phyloP scores from a whole-genome alignment of 202 grass and related monocot species.

The Schoenoplectus tabernaemontani region DNA sequence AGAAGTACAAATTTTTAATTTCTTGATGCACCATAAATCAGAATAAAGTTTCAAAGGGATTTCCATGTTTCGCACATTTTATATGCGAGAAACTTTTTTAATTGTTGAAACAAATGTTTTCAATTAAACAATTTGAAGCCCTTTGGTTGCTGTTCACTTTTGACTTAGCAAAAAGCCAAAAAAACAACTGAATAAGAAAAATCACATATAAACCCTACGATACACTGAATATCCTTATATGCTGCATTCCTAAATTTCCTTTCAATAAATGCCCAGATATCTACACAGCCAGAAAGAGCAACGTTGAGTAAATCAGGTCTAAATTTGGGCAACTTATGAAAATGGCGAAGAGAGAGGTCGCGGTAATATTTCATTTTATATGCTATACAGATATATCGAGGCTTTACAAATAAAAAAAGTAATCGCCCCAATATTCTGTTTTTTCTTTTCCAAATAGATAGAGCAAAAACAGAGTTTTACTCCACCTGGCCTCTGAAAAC shows the following conservation, averaged over 20 bases:
- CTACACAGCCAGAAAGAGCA: neutral
- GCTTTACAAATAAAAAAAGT: constrained; percentile 1
- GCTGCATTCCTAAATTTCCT: neutral
- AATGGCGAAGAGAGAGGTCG: constrained; percentile 18
- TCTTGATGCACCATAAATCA: neutral
- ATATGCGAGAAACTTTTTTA: neutral
- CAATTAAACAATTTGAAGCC: neutral
- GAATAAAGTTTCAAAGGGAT: neutral
- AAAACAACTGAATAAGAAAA: neutral
- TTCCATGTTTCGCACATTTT: neutral
- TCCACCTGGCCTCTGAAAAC: constrained; percentile 71
- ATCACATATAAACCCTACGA: neutral
- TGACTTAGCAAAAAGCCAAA: neutral
- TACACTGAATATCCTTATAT: neutral
- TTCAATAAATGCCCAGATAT: neutral
- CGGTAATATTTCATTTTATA: constrained; percentile 5
- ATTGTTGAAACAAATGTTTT: neutral
- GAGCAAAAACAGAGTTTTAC: constrained; percentile 17
- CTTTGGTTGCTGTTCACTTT: neutral
- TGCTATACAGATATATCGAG: constrained; percentile 13
- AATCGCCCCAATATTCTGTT: constrained; percentile 1
- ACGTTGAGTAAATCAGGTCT: neutral
- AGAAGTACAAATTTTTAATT: neutral
- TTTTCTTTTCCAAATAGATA: neutral
- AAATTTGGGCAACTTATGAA: constrained; percentile 13